phyloP scores from a whole-genome alignment of 2,329 filamentous ascomycete species.

The Xylariaceae sp. region DNA sequence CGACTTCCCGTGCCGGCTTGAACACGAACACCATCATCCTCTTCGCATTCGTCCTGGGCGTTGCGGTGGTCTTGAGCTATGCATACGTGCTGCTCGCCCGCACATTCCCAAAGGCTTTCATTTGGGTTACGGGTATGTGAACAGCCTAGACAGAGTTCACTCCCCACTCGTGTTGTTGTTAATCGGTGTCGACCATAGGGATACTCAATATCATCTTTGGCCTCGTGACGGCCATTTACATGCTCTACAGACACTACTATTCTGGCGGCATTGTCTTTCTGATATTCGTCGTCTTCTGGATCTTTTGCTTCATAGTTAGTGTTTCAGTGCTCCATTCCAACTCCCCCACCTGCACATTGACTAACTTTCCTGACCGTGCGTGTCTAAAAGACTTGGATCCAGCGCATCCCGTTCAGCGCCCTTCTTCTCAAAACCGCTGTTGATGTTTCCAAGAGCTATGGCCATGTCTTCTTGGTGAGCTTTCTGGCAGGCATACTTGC shows the following conservation, averaged over 20 bases:
- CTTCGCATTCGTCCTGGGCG: slow-evolving; percentile 70
- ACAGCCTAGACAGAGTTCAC: too few relatives aligned
- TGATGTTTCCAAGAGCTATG: slow-evolving; percentile 75
- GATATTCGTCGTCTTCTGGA: slow-evolving; percentile 72
- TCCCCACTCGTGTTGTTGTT: slow-evolving; percentile 1
- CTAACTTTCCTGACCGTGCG: slow-evolving; percentile 3
- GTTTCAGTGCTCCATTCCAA: background rate
- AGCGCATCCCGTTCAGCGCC: slow-evolving; percentile 82
- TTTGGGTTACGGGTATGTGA: slow-evolving; percentile 70
- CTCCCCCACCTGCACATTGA: slow-evolving; percentile 5
- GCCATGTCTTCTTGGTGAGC: slow-evolving; percentile 82
- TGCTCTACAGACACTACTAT: slow-evolving; percentile 71
- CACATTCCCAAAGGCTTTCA: slow-evolving; percentile 79
- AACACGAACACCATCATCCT: slow-evolving; percentile 82
- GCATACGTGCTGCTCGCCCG: slow-evolving; percentile 72
- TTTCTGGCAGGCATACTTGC: slow-evolving; percentile 74
- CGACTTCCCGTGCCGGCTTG: slow-evolving; percentile 59
- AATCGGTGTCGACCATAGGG: slow-evolving; percentile 2
- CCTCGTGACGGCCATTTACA: slow-evolving; percentile 81
- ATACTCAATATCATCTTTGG: slow-evolving; percentile 82
- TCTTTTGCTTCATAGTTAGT: slow-evolving; percentile 68
- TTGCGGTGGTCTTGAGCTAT: slow-evolving; percentile 70
- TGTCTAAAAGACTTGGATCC: slow-evolving; percentile 62
- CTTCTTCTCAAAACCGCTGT: slow-evolving; percentile 84
- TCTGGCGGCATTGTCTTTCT: slow-evolving; percentile 84